Evolutionary conservation across 768 basidiomycete genomes (phyloP).

Genomic region (Auricularia heimuer): DNA sequence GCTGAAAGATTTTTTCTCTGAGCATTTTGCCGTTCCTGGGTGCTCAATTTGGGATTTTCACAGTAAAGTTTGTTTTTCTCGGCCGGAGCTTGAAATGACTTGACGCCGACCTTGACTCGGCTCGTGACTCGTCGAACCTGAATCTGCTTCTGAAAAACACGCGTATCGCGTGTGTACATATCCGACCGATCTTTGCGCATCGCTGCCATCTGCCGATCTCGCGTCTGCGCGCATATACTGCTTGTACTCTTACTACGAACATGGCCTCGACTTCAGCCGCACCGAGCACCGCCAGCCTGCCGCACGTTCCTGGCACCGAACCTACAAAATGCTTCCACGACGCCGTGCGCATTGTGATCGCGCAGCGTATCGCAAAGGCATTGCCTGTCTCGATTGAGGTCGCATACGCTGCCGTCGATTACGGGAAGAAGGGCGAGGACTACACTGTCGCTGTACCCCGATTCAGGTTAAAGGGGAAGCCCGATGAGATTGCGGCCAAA

Average conservation of each 20-base stretch:
- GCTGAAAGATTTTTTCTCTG: too few species aligned
- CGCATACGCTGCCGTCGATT: constrained; percentile 78
- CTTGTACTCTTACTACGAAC: neutral
- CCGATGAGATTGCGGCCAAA: constrained; percentile 64
- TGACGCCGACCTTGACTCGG: too few species aligned
- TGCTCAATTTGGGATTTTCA: too few species aligned
- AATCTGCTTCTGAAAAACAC: too few species aligned
- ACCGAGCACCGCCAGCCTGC: constrained; percentile 16
- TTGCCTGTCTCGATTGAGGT: constrained; percentile 64
- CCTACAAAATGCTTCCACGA: constrained; percentile 62
- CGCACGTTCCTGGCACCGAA: constrained; percentile 40
- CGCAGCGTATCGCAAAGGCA: constrained; percentile 56
- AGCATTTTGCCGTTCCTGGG: too few species aligned
- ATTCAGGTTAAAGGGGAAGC: constrained; percentile 76
- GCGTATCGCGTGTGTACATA: neutral
- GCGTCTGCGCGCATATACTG: too few species aligned
- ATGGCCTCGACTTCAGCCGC: neutral
- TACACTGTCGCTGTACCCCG: constrained; percentile 88
- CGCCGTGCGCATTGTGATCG: constrained; percentile 73
- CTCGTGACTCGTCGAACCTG: too few species aligned
- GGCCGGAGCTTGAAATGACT: too few species aligned
- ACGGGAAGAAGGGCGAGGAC: constrained; percentile 89
- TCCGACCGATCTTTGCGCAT: neutral
- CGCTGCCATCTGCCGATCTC: too few species aligned
- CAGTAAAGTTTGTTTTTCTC: too few species aligned